These are phyloP conservation scores for Nectriaceae sp. DNA, from an alignment of 2,329 filamentous ascomycete genomes.

Conservation along the genomic window DNA sequence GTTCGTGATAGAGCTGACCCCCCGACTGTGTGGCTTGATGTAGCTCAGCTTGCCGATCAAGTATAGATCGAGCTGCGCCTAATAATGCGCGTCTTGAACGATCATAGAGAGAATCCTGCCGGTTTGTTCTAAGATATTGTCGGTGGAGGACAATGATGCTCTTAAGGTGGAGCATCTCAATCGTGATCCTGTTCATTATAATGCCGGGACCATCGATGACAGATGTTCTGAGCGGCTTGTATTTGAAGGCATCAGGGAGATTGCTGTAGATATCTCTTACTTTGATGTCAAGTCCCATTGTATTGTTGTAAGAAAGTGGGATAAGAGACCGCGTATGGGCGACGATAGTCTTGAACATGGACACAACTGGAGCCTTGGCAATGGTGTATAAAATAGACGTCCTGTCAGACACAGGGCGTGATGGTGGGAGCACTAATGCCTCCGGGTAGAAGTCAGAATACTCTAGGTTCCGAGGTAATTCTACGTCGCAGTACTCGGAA, in stretches of 20 bases:
- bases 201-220: constrained; percentile 26
- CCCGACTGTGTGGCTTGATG: constrained; percentile 40
- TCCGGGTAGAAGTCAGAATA: constrained; percentile 18
- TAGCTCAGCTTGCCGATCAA: constrained; percentile 32
- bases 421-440: constrained; percentile 13
- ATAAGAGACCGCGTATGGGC: constrained; percentile 17
- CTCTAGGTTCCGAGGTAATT: constrained; percentile 21
- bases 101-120: constrained; percentile 11
- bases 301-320: constrained; percentile 10
- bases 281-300: constrained; percentile 20
- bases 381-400: constrained; percentile 29
- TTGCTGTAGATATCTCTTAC: constrained; percentile 20
- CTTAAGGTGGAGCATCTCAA: constrained; percentile 35
- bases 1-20: constrained; percentile 43
- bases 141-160: constrained; percentile 36
- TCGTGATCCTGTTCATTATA: constrained; percentile 29
- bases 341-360: constrained; percentile 25
- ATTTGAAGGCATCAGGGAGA: constrained; percentile 27
- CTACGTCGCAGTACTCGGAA: constrained; percentile 18
- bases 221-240: constrained; percentile 25
- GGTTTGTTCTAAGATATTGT: constrained; percentile 20
- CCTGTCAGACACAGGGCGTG: constrained; percentile 17
- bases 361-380: constrained; percentile 30
- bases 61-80: constrained; percentile 25
- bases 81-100: constrained; percentile 27